phyloP scores from a whole-genome alignment of 192 early-diverging fungal species.

The Backusella morwellensis region DNA sequence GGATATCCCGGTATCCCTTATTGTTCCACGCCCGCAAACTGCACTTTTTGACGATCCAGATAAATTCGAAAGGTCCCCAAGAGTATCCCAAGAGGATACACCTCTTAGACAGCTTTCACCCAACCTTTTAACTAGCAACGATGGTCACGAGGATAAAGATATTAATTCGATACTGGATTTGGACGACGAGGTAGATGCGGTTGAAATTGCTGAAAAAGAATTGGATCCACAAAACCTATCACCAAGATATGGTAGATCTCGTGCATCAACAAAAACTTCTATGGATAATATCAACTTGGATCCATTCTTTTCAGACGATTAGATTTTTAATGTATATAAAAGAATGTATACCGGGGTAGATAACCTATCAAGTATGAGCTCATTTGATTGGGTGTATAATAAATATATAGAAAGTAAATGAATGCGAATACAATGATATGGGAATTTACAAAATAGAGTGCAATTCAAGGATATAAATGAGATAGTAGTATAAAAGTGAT shows the following conservation, averaged over 20 bases:
- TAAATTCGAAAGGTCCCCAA: background rate
- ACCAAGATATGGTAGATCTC: background rate
- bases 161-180: background rate
- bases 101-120: background rate
- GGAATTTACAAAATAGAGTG: no score
- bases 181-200: background rate
- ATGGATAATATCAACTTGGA: slow-evolving; percentile 3
- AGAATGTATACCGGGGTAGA: no score
- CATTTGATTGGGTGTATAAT: no score
- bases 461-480: no score
- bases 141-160: background rate
- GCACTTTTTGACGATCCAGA: slow-evolving; percentile 14
- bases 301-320: background rate
- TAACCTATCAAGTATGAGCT: no score
- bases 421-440: no score
- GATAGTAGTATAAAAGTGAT: no score
- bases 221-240: background rate
- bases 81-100: background rate
- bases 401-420: no score
- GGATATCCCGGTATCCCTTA: background rate
- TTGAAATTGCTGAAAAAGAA: background rate
- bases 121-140: background rate
- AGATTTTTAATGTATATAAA: no score
- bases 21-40: background rate
- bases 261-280: background rate